These are phyloP conservation scores for barley (Hordeum vulgare) DNA, from an alignment of 176 grass and related monocot genomes.

Conservation along the genomic window DNA sequence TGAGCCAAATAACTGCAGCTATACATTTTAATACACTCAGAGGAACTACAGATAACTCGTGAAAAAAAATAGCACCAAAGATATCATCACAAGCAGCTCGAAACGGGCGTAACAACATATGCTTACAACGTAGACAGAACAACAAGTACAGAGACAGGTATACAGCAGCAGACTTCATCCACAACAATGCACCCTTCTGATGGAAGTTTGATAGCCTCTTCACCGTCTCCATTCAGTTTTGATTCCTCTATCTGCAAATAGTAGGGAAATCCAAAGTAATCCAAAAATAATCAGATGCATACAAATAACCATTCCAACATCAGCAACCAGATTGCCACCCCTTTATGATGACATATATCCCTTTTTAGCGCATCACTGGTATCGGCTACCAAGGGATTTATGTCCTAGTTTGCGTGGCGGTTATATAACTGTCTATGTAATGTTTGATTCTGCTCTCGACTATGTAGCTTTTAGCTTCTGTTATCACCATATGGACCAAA, in stretches of 20 bases:
- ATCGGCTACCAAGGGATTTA: not conserved
- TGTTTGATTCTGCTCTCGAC: not conserved
- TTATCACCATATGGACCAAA: not conserved
- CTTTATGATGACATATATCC: conserved; percentile 27
- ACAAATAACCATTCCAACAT: not conserved
- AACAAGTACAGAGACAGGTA: conserved; percentile 14
- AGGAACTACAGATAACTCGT: conserved; percentile 17
- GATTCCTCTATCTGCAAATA: conserved; percentile 49
- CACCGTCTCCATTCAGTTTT: conserved; percentile 79
- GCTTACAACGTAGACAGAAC: conserved; percentile 37
- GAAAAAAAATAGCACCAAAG: conserved; percentile 19
- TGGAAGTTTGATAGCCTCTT: conserved; percentile 9
- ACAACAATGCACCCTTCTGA: not conserved
- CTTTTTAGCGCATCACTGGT: not conserved
- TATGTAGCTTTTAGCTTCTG: not conserved
- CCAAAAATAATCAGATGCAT: not conserved
- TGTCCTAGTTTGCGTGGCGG: not conserved
- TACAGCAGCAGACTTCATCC: conserved; percentile 23
- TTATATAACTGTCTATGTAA: not conserved
- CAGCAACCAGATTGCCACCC: conserved; percentile 14
- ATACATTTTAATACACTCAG: conserved; percentile 24
- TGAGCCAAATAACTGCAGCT: conserved; percentile 23
- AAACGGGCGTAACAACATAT: not conserved
- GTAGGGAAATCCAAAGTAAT: not conserved
- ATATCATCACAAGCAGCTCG: conserved; percentile 31